Evolutionary conservation across 768 basidiomycete species (phyloP), one percentile per base, ranked within the genome.

Genomic region (Gymnopilus dilepis): DNA sequence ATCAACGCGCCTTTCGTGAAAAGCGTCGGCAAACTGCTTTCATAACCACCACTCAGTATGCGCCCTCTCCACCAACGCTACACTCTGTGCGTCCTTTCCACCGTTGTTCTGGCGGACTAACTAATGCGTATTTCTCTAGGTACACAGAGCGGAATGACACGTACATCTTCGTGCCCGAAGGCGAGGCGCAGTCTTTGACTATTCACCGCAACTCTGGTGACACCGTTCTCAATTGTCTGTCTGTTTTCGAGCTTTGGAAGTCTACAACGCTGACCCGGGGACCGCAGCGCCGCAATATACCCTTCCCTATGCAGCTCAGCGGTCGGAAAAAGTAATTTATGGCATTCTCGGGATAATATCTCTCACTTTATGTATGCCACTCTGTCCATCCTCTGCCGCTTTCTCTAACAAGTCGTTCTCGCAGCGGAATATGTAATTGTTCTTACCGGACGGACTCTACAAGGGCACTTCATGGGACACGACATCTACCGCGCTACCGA

Each of bases 391-490:
- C 28, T 58, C 53, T 31, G 8, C 19, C 19, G 9, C 47, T 15
- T 22, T 17, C 22, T 60, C 60, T 59, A 60, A 30, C 40, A 21
- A 40, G 33, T 45, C 13, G 5, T 11, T 38, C 41, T n/a, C 54
- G 55, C 64, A 99, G 97, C 96, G 70, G 97, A 99, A 76, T 98
- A 97, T 77, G 76, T 99, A 51, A 85, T 99, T 64, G 80, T 97
- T 40, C 82, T 98, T 63, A 97, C 94, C 42, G 89, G 88, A 26
- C 87, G 95, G 47, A 88, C 89, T 65, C 85, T 88, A 33, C 86
- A 85, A 65, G 91, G 90, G 13, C 84, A 89, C 59, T 80, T 99
- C 60, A 86, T 95, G 79, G 86, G 90, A 3, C 87, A 97, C 64
- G 89, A 96, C 62, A 81, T 99, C 68, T 98, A 92, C 77, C 87